Conservation (phyloP, 176 grass and related monocot genomes). For the Ampelocalamus luodianensis region DNA sequence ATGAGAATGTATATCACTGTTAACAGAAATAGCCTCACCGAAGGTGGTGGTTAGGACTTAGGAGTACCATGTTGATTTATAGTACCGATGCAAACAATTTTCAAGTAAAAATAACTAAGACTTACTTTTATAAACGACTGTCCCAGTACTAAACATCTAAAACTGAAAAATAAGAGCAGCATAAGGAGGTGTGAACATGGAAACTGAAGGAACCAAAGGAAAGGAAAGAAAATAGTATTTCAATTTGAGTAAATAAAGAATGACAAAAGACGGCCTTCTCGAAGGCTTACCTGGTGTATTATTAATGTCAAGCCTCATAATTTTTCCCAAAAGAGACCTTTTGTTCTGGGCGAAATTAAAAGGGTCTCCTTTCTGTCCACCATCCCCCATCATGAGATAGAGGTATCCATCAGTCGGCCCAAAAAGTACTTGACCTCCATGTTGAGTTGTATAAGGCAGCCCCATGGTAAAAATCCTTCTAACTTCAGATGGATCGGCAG, state of each 20-base stretch:
- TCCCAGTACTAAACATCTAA: neutral
- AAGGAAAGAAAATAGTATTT: neutral
- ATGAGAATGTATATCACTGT: too few species aligned
- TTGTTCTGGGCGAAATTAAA: constrained; percentile 96
- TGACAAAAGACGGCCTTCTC: neutral
- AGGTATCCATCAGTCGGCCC: constrained; percentile 84
- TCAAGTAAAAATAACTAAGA: neutral
- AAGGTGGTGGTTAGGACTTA: neutral
- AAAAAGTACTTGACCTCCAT: constrained; percentile 88
- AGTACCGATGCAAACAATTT: constrained; percentile 5
- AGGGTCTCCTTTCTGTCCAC: constrained; percentile 84
- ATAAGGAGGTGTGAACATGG: neutral
- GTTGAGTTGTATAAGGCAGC: constrained; percentile 67
- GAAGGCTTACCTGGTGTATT: constrained; percentile 59
- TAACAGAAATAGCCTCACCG: neutral
- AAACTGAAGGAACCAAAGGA: neutral
- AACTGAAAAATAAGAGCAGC: neutral
- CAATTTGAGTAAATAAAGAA: constrained; percentile 2
- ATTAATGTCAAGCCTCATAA: constrained; percentile 83
- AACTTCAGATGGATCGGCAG: constrained; percentile 74
- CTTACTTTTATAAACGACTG: neutral
- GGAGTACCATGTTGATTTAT: neutral
- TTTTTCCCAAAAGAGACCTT: constrained; percentile 89
- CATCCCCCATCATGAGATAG: constrained; percentile 97
- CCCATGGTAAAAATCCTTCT: constrained; percentile 93